These are phyloP conservation scores for Saturnispora hagleri DNA, from an alignment of 805 yeast species.

Conservation along the genomic window DNA sequence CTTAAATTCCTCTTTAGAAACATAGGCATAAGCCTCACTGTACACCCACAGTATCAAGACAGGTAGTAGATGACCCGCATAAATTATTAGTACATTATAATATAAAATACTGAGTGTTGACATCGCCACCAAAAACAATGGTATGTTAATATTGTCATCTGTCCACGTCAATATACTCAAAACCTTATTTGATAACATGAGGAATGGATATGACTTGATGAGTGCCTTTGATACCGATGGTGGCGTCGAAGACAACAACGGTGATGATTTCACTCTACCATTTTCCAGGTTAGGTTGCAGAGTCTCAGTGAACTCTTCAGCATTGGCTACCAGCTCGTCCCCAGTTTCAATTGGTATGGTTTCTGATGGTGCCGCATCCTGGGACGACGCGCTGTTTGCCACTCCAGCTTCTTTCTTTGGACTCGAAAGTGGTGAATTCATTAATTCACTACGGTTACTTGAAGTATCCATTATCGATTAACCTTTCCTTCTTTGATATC, in stretches of 20 bases:
- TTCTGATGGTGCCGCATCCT: neutral
- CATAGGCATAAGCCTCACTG: conserved; percentile 46
- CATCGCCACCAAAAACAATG: conserved; percentile 38
- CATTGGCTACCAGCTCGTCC: neutral
- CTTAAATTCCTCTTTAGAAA: conserved; percentile 47
- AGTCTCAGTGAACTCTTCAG: neutral
- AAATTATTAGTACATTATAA: conserved; percentile 68
- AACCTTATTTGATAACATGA: conserved; percentile 59
- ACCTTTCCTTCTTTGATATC: neutral
- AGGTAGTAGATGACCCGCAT: conserved; percentile 70
- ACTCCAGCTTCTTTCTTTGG: neutral
- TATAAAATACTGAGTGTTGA: conserved; percentile 58
- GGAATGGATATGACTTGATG: conserved; percentile 75
- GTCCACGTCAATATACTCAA: conserved; percentile 86
- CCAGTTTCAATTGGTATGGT: neutral
- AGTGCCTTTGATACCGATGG: conserved; percentile 82
- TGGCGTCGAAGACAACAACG: conserved; percentile 81
- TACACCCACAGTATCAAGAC: conserved; percentile 54
- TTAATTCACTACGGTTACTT: neutral
- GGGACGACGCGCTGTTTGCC: neutral
- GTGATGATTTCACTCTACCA: conserved; percentile 49
- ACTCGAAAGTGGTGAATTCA: neutral
- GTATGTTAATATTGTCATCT: conserved; percentile 63
- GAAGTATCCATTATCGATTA: neutral
- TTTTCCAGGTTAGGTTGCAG: conserved; percentile 1